phyloP scores from a whole-genome alignment of 352 stramenopile species.

The Globisporangium nagaii region DNA sequence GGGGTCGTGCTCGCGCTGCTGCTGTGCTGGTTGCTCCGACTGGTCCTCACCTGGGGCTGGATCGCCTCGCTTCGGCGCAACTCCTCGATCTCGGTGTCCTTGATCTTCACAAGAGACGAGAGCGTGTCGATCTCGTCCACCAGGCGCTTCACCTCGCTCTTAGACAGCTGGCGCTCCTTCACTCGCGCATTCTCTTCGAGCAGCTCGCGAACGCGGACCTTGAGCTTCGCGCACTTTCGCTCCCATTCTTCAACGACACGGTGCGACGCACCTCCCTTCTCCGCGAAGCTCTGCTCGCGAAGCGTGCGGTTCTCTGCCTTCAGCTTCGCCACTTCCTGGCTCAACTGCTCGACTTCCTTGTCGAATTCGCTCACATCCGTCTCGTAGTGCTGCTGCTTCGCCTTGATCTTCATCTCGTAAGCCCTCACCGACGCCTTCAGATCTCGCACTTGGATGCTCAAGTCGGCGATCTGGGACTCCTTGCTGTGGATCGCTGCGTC shows the following conservation, averaged over 20 bases:
- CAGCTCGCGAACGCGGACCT: constrained; percentile 41
- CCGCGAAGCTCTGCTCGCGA: constrained; percentile 11
- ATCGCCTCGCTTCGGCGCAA: constrained; percentile 19
- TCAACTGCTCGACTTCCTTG: constrained; percentile 26
- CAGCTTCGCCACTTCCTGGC: constrained; percentile 37
- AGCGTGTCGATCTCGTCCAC: constrained; percentile 50
- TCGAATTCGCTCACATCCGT: constrained; percentile 13
- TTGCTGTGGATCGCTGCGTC: constrained; percentile 37
- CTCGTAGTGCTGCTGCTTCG: constrained; percentile 7
- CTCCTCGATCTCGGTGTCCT: constrained; percentile 40
- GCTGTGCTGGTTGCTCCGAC: constrained; percentile 9
- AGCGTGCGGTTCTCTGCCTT: constrained; percentile 48
- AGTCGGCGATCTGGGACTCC: constrained; percentile 34
- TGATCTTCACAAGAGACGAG: constrained; percentile 35
- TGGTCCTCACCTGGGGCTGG: not conserved
- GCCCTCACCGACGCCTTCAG: constrained; percentile 6
- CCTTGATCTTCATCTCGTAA: constrained; percentile 6
- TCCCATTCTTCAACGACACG: constrained; percentile 25
- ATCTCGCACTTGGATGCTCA: constrained; percentile 26
- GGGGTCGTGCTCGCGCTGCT: constrained; percentile 3
- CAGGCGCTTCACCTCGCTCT: constrained; percentile 39
- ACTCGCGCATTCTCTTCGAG: constrained; percentile 44
- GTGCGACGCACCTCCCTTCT: constrained; percentile 4
- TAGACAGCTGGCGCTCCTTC: constrained; percentile 36
- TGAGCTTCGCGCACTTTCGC: constrained; percentile 34